A percentile compares a stretch with the other conserved stretches of the same genome.
These are phyloP conservation scores for Pichia sp. DNA, from an alignment of 1,139 yeast species.

Conservation along the genomic window DNA sequence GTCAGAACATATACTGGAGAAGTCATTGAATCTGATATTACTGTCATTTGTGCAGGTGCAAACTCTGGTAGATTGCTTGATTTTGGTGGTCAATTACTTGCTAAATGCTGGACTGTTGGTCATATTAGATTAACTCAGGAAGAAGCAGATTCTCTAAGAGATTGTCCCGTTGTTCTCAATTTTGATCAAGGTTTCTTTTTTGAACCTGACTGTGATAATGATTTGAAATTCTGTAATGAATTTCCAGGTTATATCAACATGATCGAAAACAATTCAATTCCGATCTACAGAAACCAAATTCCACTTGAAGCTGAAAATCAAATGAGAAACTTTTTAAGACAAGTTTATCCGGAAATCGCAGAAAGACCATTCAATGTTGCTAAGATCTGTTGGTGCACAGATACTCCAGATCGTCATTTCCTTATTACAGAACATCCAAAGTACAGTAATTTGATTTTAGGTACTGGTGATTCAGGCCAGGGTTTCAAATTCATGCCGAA, in stretches of 20 bases:
- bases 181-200: conserved; percentile 36
- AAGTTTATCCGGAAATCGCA: conserved; percentile 28
- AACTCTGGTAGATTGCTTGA: conserved; percentile 36
- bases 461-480: conserved; percentile 37
- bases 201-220: conserved; percentile 33
- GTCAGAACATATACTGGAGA: conserved; percentile 26
- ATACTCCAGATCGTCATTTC: conserved; percentile 32
- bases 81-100: conserved; percentile 35
- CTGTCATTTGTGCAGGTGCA: conserved; percentile 40
- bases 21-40: conserved; percentile 30
- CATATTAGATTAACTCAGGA: conserved; percentile 38
- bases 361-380: conserved; percentile 25
- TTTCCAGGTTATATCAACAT: conserved; percentile 31
- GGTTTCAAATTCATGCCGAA: conserved; percentile 36
- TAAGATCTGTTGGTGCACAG: conserved; percentile 34
- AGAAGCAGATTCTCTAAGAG: conserved; percentile 35
- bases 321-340: conserved; percentile 29
- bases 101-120: conserved; percentile 42
- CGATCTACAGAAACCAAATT: conserved; percentile 24
- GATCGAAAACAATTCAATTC: conserved; percentile 20
- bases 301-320: conserved; percentile 30
- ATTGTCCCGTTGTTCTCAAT: conserved; percentile 43
- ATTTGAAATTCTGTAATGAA: conserved; percentile 31
- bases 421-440: conserved; percentile 29
- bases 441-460: conserved; percentile 24